Conservation (phyloP, 768 basidiomycete species). For the Russula vinacea region DNA sequence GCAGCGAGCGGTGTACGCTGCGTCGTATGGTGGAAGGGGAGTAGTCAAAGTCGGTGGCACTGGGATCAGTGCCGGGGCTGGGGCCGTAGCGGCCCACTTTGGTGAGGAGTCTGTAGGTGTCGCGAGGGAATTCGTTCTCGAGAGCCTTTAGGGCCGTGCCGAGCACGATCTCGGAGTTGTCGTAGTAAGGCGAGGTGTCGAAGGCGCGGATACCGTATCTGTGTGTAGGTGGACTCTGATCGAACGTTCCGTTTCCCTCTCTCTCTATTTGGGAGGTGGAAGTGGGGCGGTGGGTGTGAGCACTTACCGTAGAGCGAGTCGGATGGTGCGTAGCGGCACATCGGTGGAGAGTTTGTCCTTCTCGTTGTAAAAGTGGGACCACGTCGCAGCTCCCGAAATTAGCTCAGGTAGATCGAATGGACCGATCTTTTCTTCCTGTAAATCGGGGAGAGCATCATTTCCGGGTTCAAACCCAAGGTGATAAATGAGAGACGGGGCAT, state of each 20-base stretch:
- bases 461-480: too few relatives aligned
- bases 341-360: slow-evolving; percentile 55
- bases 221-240: background rate
- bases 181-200: slow-evolving; percentile 81
- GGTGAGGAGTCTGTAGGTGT: slow-evolving; percentile 76
- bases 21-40: slow-evolving; percentile 59
- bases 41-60: slow-evolving; percentile 63
- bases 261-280: background rate
- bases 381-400: slow-evolving; percentile 69
- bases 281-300: background rate
- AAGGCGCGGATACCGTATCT: slow-evolving; percentile 82
- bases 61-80: slow-evolving; percentile 20
- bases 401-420: slow-evolving; percentile 44
- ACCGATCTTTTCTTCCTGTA: slow-evolving; percentile 40
- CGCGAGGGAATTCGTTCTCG: slow-evolving; percentile 67
- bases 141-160: slow-evolving; percentile 63
- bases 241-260: background rate
- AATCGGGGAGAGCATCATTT: background rate
- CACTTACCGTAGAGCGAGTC: slow-evolving; percentile 69
- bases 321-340: slow-evolving; percentile 60
- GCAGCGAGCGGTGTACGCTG: slow-evolving; percentile 63
- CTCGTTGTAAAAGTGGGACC: slow-evolving; percentile 64
- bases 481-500: slow-evolving; percentile 7
- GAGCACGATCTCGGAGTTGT: slow-evolving; percentile 72
- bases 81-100: slow-evolving; percentile 80